Evolutionary conservation across 2,329 filamentous ascomycete species (phyloP), one percentile per base, ranked within the genome.

Genomic region (Diaporthe vaccinii): DNA sequence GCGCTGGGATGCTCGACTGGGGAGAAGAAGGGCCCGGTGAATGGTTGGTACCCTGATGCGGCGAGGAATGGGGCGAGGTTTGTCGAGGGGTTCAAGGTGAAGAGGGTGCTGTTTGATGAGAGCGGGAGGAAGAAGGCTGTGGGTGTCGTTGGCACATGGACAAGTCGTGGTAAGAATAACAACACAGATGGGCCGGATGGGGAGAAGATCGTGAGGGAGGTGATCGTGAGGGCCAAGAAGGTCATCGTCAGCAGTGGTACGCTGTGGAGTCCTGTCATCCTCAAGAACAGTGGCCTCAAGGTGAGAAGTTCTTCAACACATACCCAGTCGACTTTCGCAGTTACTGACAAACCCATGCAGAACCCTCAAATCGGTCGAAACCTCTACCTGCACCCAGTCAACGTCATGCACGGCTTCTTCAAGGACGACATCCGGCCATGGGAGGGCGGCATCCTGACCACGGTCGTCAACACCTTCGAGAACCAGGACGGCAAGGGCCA

Each of bases 291-390:
- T 74, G 94, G 94, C 2, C 83, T 98, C 65, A 91, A 89, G 80
- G 90, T 90, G 78, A 83, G 85, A 4, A 65, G 36, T 39, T 7
- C 15, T 22, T 36, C 7, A 12, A 1, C 0, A 1, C 31, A 5
- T 9, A 17, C 4, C 1, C 5, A 12, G 1, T 2, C 6, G 8
- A 3, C 15, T 15, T n/a, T n/a, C 15, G 9, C 9, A 62, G 4
- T 15, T 55, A n/a, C 58, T 72, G 15, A 72, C 72, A 20, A 20
- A 2, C 1, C 10, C 3, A n/a, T 10, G 9, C 80, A 91, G 86
- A 98, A 98, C 81, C 88, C 88, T 5, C 92, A 98, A 74, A 93
- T 98, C 77, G 96, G 96, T 36, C 90, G 89, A 10, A 94, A 98
- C 79, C 89, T 98, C 4, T 88, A 97, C 79, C 83, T 98, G 0